Evolutionary conservation across 2,329 filamentous ascomycete species (phyloP).

Genomic region (Cytospora chrysosperma): DNA sequence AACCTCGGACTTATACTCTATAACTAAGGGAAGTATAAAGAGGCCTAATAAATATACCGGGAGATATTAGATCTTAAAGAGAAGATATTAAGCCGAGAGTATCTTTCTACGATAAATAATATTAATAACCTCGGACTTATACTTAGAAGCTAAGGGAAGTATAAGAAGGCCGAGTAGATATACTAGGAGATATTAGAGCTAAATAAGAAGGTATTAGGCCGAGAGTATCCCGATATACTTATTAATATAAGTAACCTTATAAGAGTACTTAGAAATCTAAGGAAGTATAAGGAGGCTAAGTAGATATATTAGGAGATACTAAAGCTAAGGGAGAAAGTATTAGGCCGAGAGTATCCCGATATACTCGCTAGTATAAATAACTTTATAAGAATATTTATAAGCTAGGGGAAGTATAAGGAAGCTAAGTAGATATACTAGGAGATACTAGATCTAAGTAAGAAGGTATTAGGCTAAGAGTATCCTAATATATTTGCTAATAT

Average conservation of each 20-base stretch:
- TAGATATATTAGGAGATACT: not conserved
- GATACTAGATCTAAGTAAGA: conserved; percentile 20
- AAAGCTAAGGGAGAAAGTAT: conserved; percentile 1
- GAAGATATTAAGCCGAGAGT: conserved; percentile 17
- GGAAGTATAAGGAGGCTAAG: not conserved
- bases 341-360: conserved; percentile 1
- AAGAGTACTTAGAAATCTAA: no score
- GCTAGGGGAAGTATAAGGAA: conserved; percentile 24
- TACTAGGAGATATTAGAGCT: not conserved
- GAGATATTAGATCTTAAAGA: no score
- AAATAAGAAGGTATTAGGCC: conserved; percentile 24
- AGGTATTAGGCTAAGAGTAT: conserved; percentile 24
- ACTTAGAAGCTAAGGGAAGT: conserved; percentile 9
- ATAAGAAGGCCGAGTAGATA: no score
- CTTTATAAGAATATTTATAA: conserved; percentile 13
- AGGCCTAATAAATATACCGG: no score
- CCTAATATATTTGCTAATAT: conserved; percentile 23
- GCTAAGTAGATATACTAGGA: conserved; percentile 25
- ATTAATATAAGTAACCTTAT: conserved; percentile 25
- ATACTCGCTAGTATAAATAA: conserved; percentile 25
- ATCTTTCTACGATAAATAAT: conserved; percentile 21
- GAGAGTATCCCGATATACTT: conserved; percentile 20
- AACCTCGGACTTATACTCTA: conserved; percentile 17
- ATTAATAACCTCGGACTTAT: conserved; percentile 22
- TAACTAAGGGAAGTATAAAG: conserved; percentile 6